Evolutionary conservation across 345 rosid species (phyloP).

Genomic region (Corymbia maculata): DNA sequence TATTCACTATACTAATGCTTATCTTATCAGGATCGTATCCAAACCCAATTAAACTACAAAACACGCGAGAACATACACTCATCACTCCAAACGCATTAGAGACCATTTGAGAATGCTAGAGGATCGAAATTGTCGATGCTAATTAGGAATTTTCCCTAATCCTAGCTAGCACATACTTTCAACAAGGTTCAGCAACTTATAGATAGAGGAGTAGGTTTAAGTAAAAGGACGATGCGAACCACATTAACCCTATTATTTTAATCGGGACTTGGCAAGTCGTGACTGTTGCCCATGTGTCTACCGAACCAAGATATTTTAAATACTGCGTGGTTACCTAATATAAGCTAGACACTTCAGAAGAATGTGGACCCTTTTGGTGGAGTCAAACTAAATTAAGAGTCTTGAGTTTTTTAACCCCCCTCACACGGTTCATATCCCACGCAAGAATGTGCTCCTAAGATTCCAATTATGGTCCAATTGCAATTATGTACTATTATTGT

Average conservation of each 20-base stretch:
- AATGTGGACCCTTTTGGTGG: not conserved
- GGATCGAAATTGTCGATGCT: not conserved
- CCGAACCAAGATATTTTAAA: not conserved
- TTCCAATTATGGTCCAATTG: not conserved
- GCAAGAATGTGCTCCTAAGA: not conserved
- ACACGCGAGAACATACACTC: not conserved
- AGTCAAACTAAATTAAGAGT: not conserved
- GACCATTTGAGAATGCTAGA: too few species aligned
- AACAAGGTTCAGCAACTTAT: not conserved
- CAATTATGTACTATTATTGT: not conserved
- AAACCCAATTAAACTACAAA: not conserved
- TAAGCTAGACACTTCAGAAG: not conserved
- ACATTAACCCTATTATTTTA: not conserved
- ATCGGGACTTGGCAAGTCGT: not conserved
- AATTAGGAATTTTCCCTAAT: not conserved
- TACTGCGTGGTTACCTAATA: not conserved
- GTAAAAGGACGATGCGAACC: not conserved
- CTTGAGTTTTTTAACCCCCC: not conserved
- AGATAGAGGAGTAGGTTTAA: not conserved
- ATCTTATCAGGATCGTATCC: not conserved
- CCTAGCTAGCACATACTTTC: not conserved
- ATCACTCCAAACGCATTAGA: not conserved
- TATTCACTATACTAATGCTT: not conserved
- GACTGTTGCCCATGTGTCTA: not conserved
- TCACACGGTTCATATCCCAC: not conserved